Percentiles rank a stretch among this genome's conserved stretches.
These are phyloP conservation scores for Mycena crocata DNA, from an alignment of 768 basidiomycete species.

Conservation along the genomic window DNA sequence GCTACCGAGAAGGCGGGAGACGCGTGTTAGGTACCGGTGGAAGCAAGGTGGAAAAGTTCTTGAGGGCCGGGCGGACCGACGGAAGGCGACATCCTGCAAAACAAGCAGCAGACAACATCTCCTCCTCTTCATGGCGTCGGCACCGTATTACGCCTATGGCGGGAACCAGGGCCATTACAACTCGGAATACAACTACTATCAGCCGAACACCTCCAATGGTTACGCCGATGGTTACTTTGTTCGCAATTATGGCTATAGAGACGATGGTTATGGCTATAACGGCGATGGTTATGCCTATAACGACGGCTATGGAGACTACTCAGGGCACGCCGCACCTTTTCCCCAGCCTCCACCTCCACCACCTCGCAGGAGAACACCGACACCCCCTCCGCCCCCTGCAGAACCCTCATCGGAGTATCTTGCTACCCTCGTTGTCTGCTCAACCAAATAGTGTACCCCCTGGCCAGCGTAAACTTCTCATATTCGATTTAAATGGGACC, in stretches of 20 bases:
- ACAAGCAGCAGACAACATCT: too few species aligned
- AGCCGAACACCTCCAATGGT: background rate
- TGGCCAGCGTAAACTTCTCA: constrained; percentile 58
- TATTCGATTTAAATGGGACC: constrained; percentile 67
- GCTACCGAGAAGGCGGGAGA: too few species aligned
- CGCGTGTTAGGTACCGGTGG: too few species aligned
- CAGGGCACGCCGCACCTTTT: background rate
- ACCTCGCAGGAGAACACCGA: constrained; percentile 9
- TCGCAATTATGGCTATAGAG: constrained; percentile 9
- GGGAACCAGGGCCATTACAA: constrained; percentile 8
- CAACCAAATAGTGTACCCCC: constrained; percentile 5
- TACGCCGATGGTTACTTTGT: background rate
- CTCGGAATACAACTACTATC: constrained; percentile 15
- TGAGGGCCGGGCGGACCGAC: too few species aligned
- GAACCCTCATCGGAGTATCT: constrained; percentile 22
- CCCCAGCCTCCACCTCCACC: constrained; percentile 3
- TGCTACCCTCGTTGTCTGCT: constrained; percentile 11
- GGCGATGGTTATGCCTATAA: background rate
- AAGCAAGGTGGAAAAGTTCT: too few species aligned
- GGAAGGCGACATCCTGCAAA: too few species aligned
- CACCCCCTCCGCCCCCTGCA: constrained; percentile 21
- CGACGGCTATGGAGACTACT: background rate
- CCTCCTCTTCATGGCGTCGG: constrained; percentile 9
- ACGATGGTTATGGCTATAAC: background rate
- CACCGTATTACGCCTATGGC: constrained; percentile 14